Evolutionary conservation across 306 rosid species (phyloP).

Genomic region (Citrullus mucosospermus): DNA sequence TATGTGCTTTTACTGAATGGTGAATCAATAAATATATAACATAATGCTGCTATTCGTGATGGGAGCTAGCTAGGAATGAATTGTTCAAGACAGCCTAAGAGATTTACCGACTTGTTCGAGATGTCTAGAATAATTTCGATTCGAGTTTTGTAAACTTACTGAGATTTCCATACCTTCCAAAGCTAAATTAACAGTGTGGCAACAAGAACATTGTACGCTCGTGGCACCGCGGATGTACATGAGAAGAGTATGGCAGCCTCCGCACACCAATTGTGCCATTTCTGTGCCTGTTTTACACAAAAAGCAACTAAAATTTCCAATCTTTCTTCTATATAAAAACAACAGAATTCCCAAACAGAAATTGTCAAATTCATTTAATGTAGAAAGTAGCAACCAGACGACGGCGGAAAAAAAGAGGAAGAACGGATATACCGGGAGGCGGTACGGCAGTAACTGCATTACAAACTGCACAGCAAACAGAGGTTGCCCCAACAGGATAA

Average conservation of each 20-base stretch:
- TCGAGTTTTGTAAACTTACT: neutral
- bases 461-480: slow-evolving; percentile 98
- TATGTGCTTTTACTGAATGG: neutral
- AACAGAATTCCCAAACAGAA: neutral
- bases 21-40: neutral
- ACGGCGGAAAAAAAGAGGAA: neutral
- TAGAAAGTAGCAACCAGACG: neutral
- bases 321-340: neutral
- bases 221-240: slow-evolving; percentile 97
- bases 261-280: slow-evolving; percentile 99
- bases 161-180: slow-evolving; percentile 58
- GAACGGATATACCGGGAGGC: slow-evolving; percentile 53
- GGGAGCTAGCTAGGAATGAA: neutral
- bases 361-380: neutral
- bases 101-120: neutral
- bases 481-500: slow-evolving; percentile 90
- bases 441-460: slow-evolving; percentile 96
- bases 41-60: neutral
- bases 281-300: slow-evolving; percentile 59
- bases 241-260: slow-evolving; percentile 94
- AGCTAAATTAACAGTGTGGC: slow-evolving; percentile 95
- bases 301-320: neutral
- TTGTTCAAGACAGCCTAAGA: neutral
- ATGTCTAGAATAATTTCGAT: neutral
- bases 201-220: slow-evolving; percentile 95